A percentile compares a stretch with the other conserved stretches of the same genome.
Conservation (phyloP, 352 stramenopile species). For the Globisporangium cylindrosporum region DNA sequence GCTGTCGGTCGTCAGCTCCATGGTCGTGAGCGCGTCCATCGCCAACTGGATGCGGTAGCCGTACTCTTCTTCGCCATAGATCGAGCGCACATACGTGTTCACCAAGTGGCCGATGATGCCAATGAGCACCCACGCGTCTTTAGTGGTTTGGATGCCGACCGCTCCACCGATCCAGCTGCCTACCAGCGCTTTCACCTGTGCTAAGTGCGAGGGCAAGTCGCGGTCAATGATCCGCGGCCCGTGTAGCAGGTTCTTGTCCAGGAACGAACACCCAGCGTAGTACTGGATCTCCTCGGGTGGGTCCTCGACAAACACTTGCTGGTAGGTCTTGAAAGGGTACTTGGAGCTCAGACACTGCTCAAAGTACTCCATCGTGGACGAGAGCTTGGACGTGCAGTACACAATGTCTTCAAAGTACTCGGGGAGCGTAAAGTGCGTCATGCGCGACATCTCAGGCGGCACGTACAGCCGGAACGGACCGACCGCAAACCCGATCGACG, state of each 20-base stretch:
- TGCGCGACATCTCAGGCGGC: slow-evolving; percentile 69
- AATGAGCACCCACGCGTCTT: slow-evolving; percentile 83
- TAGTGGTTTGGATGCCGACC: slow-evolving; percentile 81
- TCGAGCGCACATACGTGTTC: slow-evolving; percentile 75
- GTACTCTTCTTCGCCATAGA: slow-evolving; percentile 84
- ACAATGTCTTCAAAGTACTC: slow-evolving; percentile 75
- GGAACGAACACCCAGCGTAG: slow-evolving; percentile 59
- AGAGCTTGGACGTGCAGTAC: slow-evolving; percentile 68
- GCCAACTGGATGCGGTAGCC: slow-evolving; percentile 83
- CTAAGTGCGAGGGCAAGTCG: slow-evolving; percentile 75
- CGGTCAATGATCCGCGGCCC: slow-evolving; percentile 79
- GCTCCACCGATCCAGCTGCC: slow-evolving; percentile 79
- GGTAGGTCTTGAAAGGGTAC: slow-evolving; percentile 86
- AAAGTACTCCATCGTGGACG: slow-evolving; percentile 78
- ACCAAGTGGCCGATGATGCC: slow-evolving; percentile 78
- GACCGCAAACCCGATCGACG: slow-evolving; percentile 76
- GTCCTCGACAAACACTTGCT: slow-evolving; percentile 87
- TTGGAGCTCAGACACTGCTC: slow-evolving; percentile 61
- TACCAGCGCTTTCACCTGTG: slow-evolving; percentile 73
- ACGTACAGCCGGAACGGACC: slow-evolving; percentile 76
- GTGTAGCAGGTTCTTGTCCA: slow-evolving; percentile 80
- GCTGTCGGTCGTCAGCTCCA: slow-evolving; percentile 74
- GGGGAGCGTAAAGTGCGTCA: slow-evolving; percentile 83
- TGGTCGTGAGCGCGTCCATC: slow-evolving; percentile 83
- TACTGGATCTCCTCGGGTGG: slow-evolving; percentile 69